Evolutionary conservation across 352 stramenopile genomes (phyloP), one percentile per base, ranked within the genome.

Genomic region (Pythium plurisporium): DNA sequence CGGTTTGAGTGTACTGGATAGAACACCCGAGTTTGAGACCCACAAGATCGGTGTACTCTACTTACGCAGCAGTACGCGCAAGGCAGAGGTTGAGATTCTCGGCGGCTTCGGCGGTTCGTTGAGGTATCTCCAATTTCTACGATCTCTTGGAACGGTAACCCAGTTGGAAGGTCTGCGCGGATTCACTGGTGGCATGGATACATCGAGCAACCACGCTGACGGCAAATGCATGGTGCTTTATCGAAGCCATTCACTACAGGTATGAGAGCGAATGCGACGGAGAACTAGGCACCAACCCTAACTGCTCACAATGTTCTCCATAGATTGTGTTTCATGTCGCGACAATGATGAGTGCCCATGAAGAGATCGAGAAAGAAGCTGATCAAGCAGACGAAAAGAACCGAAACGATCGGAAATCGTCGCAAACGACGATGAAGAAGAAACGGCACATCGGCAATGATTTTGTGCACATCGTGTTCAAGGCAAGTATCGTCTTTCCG

Each of bases 401-500:
- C 36, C 17, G 22, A 38, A 51, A 6, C 40, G 27, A 55, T 14
- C 38, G 34, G n/a, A 55, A 46, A 36, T 26, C 27, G 9, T 36
- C 52, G 11, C 12, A 19, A 10, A 45, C 27, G 23, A 63, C 50
- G 5, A 87, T 87, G 74, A 81, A 86, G 67, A 94, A 95, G 62
- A 95, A 95, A 58, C 78, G 86, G 5, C 86, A 94, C 60, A 89
- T 95, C 64, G 86, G 86, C 30, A 95, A 95, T 51, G 86, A 95
- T 47, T 94, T 94, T 54, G 84, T 95, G 3, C 84, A 95, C 43
- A 72, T 95, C 5, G 62, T 94, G 4, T 95, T 91, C 62, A 88
- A 93, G 57, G 62, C 63, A 55, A 23, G 54, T 11, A 26, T 23
- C 20, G 22, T 31, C 19, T 4, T 12, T 19, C 6, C n/a, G 11